These are phyloP conservation scores for Leccinum subgranulosum DNA, from an alignment of 768 basidiomycete species.

Conservation along the genomic window DNA sequence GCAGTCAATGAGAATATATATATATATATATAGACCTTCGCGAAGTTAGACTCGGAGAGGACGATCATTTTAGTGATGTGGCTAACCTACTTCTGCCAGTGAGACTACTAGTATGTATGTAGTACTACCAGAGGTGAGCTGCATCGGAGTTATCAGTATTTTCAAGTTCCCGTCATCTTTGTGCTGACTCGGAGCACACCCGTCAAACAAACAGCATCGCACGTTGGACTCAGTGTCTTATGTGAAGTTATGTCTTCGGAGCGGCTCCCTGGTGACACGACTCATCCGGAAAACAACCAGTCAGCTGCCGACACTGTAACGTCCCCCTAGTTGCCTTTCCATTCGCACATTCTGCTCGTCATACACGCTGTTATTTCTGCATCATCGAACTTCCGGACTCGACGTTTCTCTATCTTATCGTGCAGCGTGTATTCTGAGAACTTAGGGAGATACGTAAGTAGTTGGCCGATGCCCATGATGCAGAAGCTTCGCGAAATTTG, in stretches of 20 bases:
- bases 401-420: slow-evolving; percentile 2
- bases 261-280: background rate
- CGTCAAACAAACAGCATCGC: background rate
- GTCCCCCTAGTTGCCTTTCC: background rate
- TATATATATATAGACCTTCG: too few relatives aligned
- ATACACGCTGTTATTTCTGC: background rate
- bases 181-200: too few relatives aligned
- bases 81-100: too few relatives aligned
- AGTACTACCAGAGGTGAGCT: too few relatives aligned
- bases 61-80: too few relatives aligned
- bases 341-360: slow-evolving; percentile 1
- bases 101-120: too few relatives aligned
- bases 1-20: too few relatives aligned
- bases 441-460: background rate
- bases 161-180: background rate
- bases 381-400: background rate
- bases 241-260: background rate
- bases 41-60: too few relatives aligned
- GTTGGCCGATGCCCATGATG: background rate
- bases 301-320: background rate
- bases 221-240: background rate
- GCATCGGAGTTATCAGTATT: background rate
- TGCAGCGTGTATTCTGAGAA: slow-evolving; percentile 2
- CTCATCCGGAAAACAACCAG: background rate
- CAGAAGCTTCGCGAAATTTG: background rate